Conservation (phyloP, 1,284 basidiomycete species). For the Pseudozyma sp. region DNA sequence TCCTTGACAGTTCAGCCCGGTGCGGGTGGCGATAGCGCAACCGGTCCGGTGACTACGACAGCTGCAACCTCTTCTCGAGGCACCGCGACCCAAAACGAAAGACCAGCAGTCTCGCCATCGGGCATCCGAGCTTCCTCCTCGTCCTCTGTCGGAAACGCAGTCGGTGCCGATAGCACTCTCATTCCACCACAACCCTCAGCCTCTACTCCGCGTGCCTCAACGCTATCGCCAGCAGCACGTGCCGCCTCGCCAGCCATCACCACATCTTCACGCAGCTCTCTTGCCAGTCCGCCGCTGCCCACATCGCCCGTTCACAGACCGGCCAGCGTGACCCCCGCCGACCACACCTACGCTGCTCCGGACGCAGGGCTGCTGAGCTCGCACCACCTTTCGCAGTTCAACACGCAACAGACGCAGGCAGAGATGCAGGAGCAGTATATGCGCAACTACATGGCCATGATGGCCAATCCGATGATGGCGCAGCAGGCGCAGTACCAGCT, state of each 20-base stretch:
- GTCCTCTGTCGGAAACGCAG: constrained; percentile 7
- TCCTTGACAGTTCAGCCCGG: constrained; percentile 27
- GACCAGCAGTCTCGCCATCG: constrained; percentile 11
- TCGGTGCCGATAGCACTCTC: constrained; percentile 1
- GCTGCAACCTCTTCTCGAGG: neutral
- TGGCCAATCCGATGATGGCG: constrained; percentile 44
- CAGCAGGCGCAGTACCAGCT: constrained; percentile 49
- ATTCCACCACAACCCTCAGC: neutral
- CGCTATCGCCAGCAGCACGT: constrained; percentile 14
- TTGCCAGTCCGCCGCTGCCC: constrained; percentile 23
- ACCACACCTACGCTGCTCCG: constrained; percentile 1
- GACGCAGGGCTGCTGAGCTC: constrained; percentile 11
- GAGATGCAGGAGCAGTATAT: constrained; percentile 52
- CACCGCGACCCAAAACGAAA: neutral
- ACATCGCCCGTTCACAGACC: constrained; percentile 16
- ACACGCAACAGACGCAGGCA: constrained; percentile 34
- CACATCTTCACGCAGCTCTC: constrained; percentile 28
- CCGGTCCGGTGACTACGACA: neutral
- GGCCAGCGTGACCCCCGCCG: constrained; percentile 14
- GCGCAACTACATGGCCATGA: constrained; percentile 55
- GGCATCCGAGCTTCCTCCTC: constrained; percentile 13
- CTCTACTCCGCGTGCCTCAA: constrained; percentile 5
- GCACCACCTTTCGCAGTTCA: constrained; percentile 39
- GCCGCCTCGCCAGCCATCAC: constrained; percentile 32
- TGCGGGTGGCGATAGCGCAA: neutral